Evolutionary conservation across 148 eudicot species (phyloP), one percentile per base, ranked within the genome.

Genomic region (Rhododendron ferrugineum): DNA sequence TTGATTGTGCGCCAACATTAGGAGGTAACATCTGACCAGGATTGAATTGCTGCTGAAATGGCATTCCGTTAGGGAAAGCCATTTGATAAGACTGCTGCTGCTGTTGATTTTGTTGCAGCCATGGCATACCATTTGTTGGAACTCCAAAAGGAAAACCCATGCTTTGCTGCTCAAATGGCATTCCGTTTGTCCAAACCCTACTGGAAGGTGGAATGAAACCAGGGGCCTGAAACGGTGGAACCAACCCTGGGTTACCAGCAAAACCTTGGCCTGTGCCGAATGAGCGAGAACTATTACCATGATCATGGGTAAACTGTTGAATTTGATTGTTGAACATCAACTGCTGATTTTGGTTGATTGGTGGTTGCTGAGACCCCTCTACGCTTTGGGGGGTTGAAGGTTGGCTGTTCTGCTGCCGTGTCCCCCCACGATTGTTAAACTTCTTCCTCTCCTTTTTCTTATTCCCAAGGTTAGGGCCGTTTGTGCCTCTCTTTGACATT

Each of bases 401-500:
- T 68, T 72, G 91, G 78, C 83, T 88, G 73, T 82, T 85, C 83
- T 84, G 90, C 92, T 86, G 90, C 90, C 88, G 83, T 7, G 85
- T 85, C 47, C 88, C 88, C 20, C 87, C 89, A 18, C 86, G 88
- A 32, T 86, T 90, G 44, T 87, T 92, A 52, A 70, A 81, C 78
- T 91, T 94, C 88, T 85, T 87, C 80, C 84, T 88, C 28, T 89
- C 93, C 81, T 90, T 91, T 86, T 88, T 93, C 90, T 86, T 88
- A 84, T 78, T 87, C 50, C 83, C 93, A 47, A 83, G 84, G 80
- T 84, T 90, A 56, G 89, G 82, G 30, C 90, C 93, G 85, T 84
- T 92, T 84, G 85, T 89, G 13, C 87, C 94, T 81, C 99, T 89
- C 90, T 94, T 95, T 26, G 94, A 89, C 92, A 89, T 89, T 79